Conservation (phyloP, 208 protist species). For the Trypanosoma conorhini region DNA sequence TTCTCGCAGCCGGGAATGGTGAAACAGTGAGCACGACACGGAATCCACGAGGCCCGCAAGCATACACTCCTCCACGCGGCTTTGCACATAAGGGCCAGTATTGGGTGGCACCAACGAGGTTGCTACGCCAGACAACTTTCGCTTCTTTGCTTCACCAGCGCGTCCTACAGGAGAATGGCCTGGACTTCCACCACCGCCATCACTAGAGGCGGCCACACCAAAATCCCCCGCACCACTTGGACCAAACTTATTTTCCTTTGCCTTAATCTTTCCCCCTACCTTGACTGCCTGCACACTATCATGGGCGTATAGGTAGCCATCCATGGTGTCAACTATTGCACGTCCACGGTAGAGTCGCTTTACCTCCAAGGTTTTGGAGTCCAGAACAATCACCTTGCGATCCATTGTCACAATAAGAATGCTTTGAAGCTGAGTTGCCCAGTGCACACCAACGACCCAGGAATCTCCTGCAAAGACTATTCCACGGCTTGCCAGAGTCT, state of each 20-base stretch:
- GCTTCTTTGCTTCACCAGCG: slow-evolving; percentile 1
- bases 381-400: slow-evolving; percentile 62
- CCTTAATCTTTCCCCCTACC: slow-evolving; percentile 44
- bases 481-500: slow-evolving; percentile 50
- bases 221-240: not conserved
- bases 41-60: slow-evolving; percentile 64
- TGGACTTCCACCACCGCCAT: not conserved
- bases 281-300: slow-evolving; percentile 56
- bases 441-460: slow-evolving; percentile 85
- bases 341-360: slow-evolving; percentile 69
- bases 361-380: slow-evolving; percentile 68
- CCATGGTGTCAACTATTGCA: slow-evolving; percentile 42
- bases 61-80: slow-evolving; percentile 56
- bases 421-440: slow-evolving; percentile 34
- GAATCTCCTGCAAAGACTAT: slow-evolving; percentile 55
- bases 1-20: slow-evolving; percentile 55
- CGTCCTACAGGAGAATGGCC: not conserved
- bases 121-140: not conserved
- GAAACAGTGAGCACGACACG: slow-evolving; percentile 54
- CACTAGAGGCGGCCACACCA: not conserved
- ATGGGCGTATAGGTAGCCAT: slow-evolving; percentile 60
- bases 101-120: not conserved
- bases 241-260: not conserved
- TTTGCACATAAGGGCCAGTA: slow-evolving; percentile 58
- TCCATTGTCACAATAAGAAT: slow-evolving; percentile 73